Evolutionary conservation across 176 grass and related monocot species (phyloP).

Genomic region (Alloteropsis semialata): DNA sequence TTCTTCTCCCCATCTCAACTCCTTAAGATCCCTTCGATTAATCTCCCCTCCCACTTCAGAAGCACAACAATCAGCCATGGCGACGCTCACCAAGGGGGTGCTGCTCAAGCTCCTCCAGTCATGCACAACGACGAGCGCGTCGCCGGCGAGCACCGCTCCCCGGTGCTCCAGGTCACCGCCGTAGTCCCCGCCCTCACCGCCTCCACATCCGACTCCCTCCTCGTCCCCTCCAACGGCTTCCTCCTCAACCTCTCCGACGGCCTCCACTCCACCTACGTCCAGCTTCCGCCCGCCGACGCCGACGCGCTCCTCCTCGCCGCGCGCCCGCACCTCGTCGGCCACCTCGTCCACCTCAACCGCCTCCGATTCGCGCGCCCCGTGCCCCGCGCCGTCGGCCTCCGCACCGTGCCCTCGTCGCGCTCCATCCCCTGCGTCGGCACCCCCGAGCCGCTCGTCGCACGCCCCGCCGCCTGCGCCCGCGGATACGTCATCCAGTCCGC

Average conservation of each 20-base stretch:
- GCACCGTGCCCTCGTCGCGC: conserved; percentile 53
- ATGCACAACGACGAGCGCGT: conserved; percentile 76
- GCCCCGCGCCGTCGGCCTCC: conserved; percentile 72
- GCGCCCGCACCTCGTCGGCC: conserved; percentile 70
- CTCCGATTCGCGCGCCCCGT: conserved; percentile 67
- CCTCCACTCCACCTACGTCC: conserved; percentile 75
- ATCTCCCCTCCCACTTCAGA: too few species aligned
- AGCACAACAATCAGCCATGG: conserved; percentile 36
- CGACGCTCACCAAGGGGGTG: conserved; percentile 62
- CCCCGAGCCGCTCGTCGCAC: conserved; percentile 63
- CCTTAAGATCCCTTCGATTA: background rate
- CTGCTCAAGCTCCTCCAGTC: conserved; percentile 70
- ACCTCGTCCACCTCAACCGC: conserved; percentile 85
- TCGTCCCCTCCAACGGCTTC: conserved; percentile 71
- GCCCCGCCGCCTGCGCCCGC: conserved; percentile 26
- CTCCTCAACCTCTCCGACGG: conserved; percentile 91
- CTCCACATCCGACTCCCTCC: conserved; percentile 76
- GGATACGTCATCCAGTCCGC: conserved; percentile 78
- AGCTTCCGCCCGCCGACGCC: conserved; percentile 53
- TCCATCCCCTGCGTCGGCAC: conserved; percentile 40
- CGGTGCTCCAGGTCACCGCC: conserved; percentile 73
- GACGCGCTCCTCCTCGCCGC: conserved; percentile 68
- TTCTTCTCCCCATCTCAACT: background rate
- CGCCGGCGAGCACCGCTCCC: conserved; percentile 70
- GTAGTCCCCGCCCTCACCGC: conserved; percentile 80